These are phyloP conservation scores for Berberis vulgaris DNA, from an alignment of 164 flowering plant species.

Conservation along the genomic window DNA sequence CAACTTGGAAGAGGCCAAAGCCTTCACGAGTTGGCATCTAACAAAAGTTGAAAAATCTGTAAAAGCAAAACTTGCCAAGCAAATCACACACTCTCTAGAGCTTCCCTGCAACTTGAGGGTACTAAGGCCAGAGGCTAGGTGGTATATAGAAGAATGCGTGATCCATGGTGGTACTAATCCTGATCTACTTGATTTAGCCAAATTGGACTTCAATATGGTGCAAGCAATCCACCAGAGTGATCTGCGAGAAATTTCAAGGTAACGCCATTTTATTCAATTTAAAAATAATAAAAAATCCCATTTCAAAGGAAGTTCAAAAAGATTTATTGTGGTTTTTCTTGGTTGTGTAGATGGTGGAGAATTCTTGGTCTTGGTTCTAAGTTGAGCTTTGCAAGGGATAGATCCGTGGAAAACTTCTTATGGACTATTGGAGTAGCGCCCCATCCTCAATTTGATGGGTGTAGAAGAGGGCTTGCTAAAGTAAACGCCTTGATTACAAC, in stretches of 20 bases:
- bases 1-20: slow-evolving; percentile 11
- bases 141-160: slow-evolving; percentile 3
- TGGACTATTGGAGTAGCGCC: background rate
- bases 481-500: background rate
- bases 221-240: slow-evolving; percentile 20
- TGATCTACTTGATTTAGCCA: slow-evolving; percentile 11
- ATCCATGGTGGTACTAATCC: background rate
- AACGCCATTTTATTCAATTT: background rate
- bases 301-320: no score
- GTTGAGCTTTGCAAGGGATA: slow-evolving; percentile 9
- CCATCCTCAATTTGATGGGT: background rate
- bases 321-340: no score
- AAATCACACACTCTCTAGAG: slow-evolving; percentile 3
- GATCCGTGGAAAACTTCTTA: slow-evolving; percentile 7
- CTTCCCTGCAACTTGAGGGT: slow-evolving; percentile 17
- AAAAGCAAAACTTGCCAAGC: background rate
- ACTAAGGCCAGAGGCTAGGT: slow-evolving; percentile 15
- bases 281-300: no score
- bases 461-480: slow-evolving; percentile 5
- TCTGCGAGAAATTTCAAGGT: slow-evolving; percentile 10
- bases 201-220: slow-evolving; percentile 19
- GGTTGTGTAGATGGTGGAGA: slow-evolving; percentile 10
- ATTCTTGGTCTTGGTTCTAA: background rate
- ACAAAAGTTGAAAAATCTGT: background rate
- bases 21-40: background rate